A percentile compares a stretch with the other conserved stretches of the same genome.
Evolutionary conservation across 108 stramenopile species (phyloP).

Genomic region (Nannochloropsis gaditana): DNA sequence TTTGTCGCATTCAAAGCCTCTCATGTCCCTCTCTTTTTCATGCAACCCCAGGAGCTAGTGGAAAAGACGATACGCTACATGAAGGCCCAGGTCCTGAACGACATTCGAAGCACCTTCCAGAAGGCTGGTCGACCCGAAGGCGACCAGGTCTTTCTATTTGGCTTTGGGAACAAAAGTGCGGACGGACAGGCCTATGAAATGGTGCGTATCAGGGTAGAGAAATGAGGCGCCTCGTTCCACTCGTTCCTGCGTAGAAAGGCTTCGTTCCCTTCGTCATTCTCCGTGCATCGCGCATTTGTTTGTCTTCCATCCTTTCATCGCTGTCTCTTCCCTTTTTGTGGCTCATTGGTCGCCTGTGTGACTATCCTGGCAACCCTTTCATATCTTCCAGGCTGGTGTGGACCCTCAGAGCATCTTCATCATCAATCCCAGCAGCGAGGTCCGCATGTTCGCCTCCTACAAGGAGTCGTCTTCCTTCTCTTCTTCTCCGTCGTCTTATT

Average conservation of each 20-base stretch:
- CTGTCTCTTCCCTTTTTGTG: neutral
- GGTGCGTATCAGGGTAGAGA: neutral
- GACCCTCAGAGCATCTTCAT: neutral
- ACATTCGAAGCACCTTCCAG: neutral
- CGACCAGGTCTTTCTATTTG: neutral
- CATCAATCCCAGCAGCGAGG: neutral
- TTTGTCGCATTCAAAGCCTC: neutral
- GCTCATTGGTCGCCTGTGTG: neutral
- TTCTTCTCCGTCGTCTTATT: neutral
- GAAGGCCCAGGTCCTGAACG: neutral
- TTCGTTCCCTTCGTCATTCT: no score
- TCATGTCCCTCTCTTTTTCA: neutral
- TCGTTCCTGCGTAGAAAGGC: no score
- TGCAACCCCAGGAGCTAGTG: neutral
- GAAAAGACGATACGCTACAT: neutral
- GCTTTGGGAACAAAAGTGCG: slow-evolving; percentile 7
- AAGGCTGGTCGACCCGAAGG: slow-evolving; percentile 5
- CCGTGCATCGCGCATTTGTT: neutral
- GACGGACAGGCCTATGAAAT: slow-evolving; percentile 18
- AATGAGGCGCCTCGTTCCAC: no score
- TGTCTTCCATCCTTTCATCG: neutral
- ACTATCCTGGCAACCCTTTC: neutral
- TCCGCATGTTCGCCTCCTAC: neutral
- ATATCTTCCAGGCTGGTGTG: neutral
- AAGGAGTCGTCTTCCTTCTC: neutral